Evolutionary conservation across 495 filamentous ascomycete species (phyloP).

Genomic region (Hypoxylon lienhwacheense): DNA sequence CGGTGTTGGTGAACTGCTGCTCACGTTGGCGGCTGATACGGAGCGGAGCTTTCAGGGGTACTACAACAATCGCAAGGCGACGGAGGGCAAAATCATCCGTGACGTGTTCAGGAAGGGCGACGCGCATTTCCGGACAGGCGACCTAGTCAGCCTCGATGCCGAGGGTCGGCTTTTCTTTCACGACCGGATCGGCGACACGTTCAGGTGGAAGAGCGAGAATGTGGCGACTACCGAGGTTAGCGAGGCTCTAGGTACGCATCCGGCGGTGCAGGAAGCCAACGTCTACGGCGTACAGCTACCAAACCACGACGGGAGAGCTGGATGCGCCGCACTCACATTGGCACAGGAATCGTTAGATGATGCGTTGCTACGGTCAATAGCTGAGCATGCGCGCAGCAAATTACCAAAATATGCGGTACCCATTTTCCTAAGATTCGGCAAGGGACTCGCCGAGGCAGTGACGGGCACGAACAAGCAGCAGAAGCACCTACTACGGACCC

Average conservation of each 20-base stretch:
- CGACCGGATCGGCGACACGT: constrained; percentile 92
- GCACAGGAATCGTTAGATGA: constrained; percentile 45
- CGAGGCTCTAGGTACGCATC: constrained; percentile 68
- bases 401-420: constrained; percentile 79
- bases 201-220: constrained; percentile 95
- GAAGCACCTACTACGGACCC: constrained; percentile 66
- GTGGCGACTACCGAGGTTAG: constrained; percentile 84
- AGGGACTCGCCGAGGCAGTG: constrained; percentile 53
- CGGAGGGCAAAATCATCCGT: constrained; percentile 74
- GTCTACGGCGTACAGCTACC: constrained; percentile 87
- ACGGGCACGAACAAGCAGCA: constrained; percentile 91
- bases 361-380: constrained; percentile 58
- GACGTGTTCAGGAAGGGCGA: constrained; percentile 82
- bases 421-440: constrained; percentile 71
- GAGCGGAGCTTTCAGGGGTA: constrained; percentile 79
- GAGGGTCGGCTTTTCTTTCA: constrained; percentile 82
- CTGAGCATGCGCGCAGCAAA: constrained; percentile 54
- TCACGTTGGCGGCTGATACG: constrained; percentile 70
- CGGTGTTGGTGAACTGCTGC: constrained; percentile 80
- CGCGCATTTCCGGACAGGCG: constrained; percentile 83
- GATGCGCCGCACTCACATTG: constrained; percentile 73
- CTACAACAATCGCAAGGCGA: constrained; percentile 74
- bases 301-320: constrained; percentile 82
- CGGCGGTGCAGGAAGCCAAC: constrained; percentile 73
- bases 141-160: constrained; percentile 70